phyloP scores from a whole-genome alignment of 2,329 filamentous ascomycete species.

The Cryphonectria parasitica region DNA sequence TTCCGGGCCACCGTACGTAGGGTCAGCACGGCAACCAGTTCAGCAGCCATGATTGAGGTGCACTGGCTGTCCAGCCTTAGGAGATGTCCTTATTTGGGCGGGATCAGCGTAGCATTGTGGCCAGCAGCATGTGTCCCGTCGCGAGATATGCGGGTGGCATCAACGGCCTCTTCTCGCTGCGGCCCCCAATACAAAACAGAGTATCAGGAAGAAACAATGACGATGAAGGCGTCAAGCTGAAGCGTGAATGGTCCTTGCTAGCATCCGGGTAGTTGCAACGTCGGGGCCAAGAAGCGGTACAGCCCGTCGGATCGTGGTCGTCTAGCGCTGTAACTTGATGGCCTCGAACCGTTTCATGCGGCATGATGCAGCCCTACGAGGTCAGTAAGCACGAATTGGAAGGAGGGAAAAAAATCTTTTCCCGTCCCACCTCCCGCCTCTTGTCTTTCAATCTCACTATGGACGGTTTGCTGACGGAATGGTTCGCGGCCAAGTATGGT shows the following conservation, averaged over 20 bases:
- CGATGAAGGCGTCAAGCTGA: not conserved
- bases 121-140: not conserved
- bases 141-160: not conserved
- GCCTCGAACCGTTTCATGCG: not conserved
- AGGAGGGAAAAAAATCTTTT: not conserved
- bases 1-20: not conserved
- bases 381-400: not conserved
- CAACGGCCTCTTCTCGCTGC: not conserved
- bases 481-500: not conserved
- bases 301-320: not conserved
- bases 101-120: not conserved
- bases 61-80: not conserved
- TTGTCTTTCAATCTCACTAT: not conserved
- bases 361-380: constrained; percentile 18
- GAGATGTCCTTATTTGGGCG: not conserved
- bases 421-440: not conserved
- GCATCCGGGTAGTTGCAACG: not conserved
- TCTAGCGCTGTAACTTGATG: not conserved
- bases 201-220: not conserved
- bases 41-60: not conserved
- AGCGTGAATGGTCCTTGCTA: not conserved
- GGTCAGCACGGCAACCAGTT: not conserved
- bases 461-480: not conserved
- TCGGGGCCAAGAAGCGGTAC: constrained; percentile 9
- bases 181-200: not conserved